Conservation (phyloP, 139 green algal genomes). For the Micractinium conductrix region DNA sequence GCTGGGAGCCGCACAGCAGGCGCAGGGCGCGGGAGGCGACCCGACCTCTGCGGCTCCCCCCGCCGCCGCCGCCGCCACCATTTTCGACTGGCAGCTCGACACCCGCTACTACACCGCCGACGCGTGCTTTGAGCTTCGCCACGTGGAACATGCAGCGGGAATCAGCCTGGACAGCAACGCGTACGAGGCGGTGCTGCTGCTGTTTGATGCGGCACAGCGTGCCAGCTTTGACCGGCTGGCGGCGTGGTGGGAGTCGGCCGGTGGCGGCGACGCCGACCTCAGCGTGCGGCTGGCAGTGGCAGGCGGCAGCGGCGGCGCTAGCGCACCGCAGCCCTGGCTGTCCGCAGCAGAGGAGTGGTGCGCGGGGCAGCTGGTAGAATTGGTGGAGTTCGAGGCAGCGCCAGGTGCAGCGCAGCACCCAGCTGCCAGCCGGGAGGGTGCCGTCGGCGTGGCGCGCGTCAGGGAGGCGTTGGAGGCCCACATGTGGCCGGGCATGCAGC, state of each 20-base stretch:
- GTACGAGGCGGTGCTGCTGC: constrained; percentile 37
- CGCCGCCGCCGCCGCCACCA: background rate
- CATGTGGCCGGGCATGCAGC: constrained; percentile 57
- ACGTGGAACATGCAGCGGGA: constrained; percentile 3
- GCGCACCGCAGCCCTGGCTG: background rate
- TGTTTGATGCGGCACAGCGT: constrained; percentile 2
- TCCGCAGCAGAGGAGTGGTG: constrained; percentile 29
- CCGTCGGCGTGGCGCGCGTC: constrained; percentile 51
- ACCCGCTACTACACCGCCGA: constrained; percentile 52
- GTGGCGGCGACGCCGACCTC: constrained; percentile 6
- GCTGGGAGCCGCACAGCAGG: too few relatives aligned
- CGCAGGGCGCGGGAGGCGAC: too few relatives aligned
- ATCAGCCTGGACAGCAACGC: background rate
- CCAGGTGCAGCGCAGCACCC: background rate
- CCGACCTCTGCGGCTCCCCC: too few relatives aligned
- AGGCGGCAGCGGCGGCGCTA: background rate
- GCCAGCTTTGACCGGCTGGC: constrained; percentile 19
- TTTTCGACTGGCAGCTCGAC: constrained; percentile 27
- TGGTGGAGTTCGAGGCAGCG: background rate
- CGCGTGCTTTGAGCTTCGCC: constrained; percentile 1
- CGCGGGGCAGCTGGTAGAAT: constrained; percentile 29
- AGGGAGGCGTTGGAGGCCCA: constrained; percentile 67
- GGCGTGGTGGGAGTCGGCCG: constrained; percentile 15
- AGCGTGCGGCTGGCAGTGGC: constrained; percentile 15
- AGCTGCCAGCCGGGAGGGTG: background rate